phyloP scores from a whole-genome alignment of 306 rosid genomes.

The Cyamopsis tetragonoloba region DNA sequence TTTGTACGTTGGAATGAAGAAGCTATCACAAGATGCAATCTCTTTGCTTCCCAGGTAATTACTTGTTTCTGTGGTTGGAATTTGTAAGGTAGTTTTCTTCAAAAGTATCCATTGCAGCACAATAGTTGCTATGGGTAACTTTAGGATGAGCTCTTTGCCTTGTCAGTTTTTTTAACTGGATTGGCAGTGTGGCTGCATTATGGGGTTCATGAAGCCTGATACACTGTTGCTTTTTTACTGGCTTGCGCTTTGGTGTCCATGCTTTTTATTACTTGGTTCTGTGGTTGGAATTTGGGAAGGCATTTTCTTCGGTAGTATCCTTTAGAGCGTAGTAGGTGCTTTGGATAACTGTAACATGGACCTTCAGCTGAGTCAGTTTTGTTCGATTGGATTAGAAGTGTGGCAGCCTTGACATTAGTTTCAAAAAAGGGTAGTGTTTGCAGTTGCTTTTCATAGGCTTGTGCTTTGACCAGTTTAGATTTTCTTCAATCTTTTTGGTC shows the following conservation, averaged over 20 bases:
- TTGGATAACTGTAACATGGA: no score
- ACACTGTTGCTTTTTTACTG: neutral
- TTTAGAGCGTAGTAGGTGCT: no score
- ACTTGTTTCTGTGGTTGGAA: conserved; percentile 20
- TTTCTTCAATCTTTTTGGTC: conserved; percentile 6
- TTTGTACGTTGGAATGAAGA: conserved; percentile 99
- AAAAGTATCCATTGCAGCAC: neutral
- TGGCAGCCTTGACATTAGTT: no score
- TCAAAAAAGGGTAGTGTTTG: no score
- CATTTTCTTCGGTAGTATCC: no score
- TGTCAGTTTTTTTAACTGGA: conserved; percentile 16
- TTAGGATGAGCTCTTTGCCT: neutral
- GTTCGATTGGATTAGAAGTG: no score
- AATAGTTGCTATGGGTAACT: neutral
- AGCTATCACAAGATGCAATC: conserved; percentile 89
- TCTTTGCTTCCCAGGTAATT: conserved; percentile 88
- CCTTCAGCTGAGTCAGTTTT: no score
- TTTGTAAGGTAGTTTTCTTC: conserved; percentile 6
- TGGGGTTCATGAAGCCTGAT: neutral
- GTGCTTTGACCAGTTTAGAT: neutral
- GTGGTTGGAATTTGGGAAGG: no score
- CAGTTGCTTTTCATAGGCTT: neutral
- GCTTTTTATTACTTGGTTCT: no score
- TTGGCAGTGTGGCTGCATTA: neutral
- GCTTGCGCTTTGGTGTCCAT: no score